phyloP scores from a whole-genome alignment of 2,329 filamentous ascomycete species.

The Pseudogymnoascus verrucosus region DNA sequence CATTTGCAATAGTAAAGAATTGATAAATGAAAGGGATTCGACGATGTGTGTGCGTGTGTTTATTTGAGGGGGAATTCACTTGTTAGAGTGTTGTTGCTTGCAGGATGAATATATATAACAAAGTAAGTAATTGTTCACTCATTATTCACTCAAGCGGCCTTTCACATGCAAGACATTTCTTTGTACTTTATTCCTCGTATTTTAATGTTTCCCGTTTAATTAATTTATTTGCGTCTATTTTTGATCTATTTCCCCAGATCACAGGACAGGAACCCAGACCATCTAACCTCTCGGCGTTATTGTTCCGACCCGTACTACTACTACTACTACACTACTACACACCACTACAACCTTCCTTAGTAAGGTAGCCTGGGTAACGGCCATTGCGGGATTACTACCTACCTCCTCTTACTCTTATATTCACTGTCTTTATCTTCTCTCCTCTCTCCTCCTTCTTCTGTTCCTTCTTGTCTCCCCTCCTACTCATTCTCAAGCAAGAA shows the following conservation, averaged over 20 bases:
- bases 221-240: background rate
- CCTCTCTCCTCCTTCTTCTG: background rate
- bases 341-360: constrained; percentile 5
- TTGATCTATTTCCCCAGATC: background rate
- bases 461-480: background rate
- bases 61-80: background rate
- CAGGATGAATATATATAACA: background rate
- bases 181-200: background rate
- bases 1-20: constrained; percentile 9
- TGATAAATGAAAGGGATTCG: background rate
- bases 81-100: background rate
- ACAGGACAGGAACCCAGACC: background rate
- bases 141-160: background rate
- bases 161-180: background rate
- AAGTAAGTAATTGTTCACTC: background rate
- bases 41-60: background rate
- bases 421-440: background rate
- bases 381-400: background rate
- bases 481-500: background rate
- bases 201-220: background rate
- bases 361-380: background rate
- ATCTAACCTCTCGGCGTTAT: background rate
- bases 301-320: background rate
- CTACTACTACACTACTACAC: background rate
- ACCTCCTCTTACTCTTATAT: background rate